phyloP scores from a whole-genome alignment of 257 asterid species.

The Datura wrightii region DNA sequence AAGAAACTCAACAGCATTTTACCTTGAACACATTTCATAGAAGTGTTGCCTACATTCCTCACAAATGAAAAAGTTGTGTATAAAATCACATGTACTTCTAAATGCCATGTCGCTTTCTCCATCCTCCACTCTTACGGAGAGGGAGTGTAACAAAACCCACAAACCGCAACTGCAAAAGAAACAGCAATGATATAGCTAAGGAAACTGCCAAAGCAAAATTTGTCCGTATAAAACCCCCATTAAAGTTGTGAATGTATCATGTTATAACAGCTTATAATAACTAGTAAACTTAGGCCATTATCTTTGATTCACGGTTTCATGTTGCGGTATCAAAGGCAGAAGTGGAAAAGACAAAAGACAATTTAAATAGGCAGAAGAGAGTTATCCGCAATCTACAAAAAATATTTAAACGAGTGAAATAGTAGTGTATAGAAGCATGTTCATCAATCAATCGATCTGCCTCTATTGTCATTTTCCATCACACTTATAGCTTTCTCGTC shows the following conservation, averaged over 20 bases:
- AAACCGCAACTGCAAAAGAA: slow-evolving; percentile 82
- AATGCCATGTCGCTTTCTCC: slow-evolving; percentile 83
- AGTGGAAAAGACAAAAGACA: neutral
- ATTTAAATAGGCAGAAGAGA: neutral
- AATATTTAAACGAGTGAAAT: neutral
- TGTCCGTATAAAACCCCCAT: neutral
- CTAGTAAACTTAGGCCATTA: neutral
- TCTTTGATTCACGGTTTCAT: neutral
- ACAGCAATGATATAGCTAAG: neutral
- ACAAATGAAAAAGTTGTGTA: slow-evolving; percentile 79
- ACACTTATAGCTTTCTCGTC: neutral
- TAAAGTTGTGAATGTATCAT: neutral
- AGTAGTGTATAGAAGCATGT: neutral
- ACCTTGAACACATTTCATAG: slow-evolving; percentile 84
- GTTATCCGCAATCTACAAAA: neutral
- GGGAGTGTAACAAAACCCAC: slow-evolving; percentile 90
- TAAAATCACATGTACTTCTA: slow-evolving; percentile 67
- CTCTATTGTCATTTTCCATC: neutral
- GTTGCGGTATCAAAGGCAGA: neutral
- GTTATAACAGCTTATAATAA: neutral
- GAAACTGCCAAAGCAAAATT: neutral
- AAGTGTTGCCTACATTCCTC: slow-evolving; percentile 94
- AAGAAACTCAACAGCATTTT: slow-evolving; percentile 14
- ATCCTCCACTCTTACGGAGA: slow-evolving; percentile 85
- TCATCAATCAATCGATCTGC: neutral